Base-by-base conservation (phyloP, 169 alveolate genomes). In the Plasmodium gallinaceum region DNA sequence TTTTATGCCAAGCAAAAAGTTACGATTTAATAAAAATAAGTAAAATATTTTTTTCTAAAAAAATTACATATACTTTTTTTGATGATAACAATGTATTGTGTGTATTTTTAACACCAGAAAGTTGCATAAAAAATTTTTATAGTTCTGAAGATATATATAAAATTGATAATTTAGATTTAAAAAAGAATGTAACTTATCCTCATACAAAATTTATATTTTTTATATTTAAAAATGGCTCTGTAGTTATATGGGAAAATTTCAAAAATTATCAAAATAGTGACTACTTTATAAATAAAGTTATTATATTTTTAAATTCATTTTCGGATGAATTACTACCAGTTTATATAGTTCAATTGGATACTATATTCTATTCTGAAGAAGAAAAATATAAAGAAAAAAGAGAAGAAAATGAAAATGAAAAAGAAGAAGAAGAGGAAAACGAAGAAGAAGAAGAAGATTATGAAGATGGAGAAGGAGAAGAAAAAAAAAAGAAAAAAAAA, bases 191-290 rank as follows among this genome's bases (percentile, higher is more conserved):
- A n/a, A 57, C 86, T 2, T 37, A 22, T 20, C 7, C 73, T 5
- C 43, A 83, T 22, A 48, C 86, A 5, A 61, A 83, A 54, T 83
- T 68, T 18, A 83, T 52, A 1, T 24, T 92, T 12, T 92, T 92
- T 60, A 65, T 92, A 10, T 92, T 92, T 57, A 80, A 70, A 54
- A 92, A 88, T 88, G 95, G 95, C 0, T 90, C 93, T 7, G 88
- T 92, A 4, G 90, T 92, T 39, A 88, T 92, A 61, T 92, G 95
- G 95, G 70, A 88, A 42, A 88, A 74, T 68, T 89, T 80, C 73
- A 74, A 48, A 12, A 78, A 73, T 69, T 52, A 64, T 69, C 61
- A 9, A 70, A 92, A 75, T 43, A 80, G 43, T 46, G 90, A 68
- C 76, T 43, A 57, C 32, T 69, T 83, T 61, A 92, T 71, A 80